phyloP scores from a whole-genome alignment of 805 yeast species.

The Nakazawaea ernobii region DNA sequence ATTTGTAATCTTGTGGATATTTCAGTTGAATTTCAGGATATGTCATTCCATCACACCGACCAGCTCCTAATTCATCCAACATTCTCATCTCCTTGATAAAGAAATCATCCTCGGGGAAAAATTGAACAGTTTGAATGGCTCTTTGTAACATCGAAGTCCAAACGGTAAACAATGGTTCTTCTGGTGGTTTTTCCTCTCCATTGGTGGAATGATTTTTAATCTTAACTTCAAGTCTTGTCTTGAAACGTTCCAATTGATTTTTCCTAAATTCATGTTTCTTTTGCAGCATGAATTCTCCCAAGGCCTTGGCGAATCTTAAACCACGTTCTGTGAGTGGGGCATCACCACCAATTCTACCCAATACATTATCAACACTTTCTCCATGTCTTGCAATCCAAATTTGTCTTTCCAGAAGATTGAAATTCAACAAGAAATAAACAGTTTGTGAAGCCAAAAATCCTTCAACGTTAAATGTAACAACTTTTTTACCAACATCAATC shows the following conservation, averaged over 20 bases:
- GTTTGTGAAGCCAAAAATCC: constrained; percentile 89
- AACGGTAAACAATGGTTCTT: constrained; percentile 76
- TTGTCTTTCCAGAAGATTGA: constrained; percentile 83
- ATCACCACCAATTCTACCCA: constrained; percentile 90
- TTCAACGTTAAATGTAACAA: constrained; percentile 85
- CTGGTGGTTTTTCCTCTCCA: constrained; percentile 30
- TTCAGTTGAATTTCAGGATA: constrained; percentile 73
- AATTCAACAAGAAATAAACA: constrained; percentile 80
- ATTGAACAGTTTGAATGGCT: constrained; percentile 70
- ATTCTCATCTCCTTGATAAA: constrained; percentile 85
- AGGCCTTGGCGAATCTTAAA: constrained; percentile 60
- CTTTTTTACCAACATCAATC: constrained; percentile 94
- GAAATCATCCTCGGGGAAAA: constrained; percentile 67
- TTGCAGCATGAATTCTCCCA: constrained; percentile 66
- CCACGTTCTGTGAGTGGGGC: constrained; percentile 80
- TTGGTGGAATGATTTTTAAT: constrained; percentile 22
- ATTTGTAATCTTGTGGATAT: constrained; percentile 73
- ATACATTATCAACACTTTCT: constrained; percentile 78
- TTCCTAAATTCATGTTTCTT: constrained; percentile 67
- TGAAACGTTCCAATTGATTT: constrained; percentile 50
- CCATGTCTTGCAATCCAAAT: constrained; percentile 97
- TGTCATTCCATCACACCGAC: constrained; percentile 88
- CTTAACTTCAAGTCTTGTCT: constrained; percentile 38
- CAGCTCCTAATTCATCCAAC: constrained; percentile 93
- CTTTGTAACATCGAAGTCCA: constrained; percentile 89